phyloP scores from a whole-genome alignment of 2,329 filamentous ascomycete species.

The Alternaria hordeiaustralica region DNA sequence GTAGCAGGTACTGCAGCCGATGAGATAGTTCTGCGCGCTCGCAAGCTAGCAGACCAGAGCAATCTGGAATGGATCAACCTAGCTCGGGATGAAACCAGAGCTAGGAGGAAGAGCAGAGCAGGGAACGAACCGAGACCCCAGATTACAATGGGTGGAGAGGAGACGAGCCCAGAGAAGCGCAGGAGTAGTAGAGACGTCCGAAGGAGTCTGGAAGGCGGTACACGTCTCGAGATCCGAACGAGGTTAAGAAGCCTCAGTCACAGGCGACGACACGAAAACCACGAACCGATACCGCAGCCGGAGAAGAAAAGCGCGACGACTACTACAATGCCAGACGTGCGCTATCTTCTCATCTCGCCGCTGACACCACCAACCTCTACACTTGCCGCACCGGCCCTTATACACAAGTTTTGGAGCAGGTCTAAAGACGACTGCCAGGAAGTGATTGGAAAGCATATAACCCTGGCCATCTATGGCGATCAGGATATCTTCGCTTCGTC shows the following conservation, averaged over 20 bases:
- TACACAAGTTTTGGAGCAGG: constrained; percentile 36
- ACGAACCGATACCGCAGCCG: constrained; percentile 11
- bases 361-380: constrained; percentile 53
- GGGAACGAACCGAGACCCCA: constrained; percentile 29
- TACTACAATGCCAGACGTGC: constrained; percentile 28
- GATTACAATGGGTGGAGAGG: constrained; percentile 56
- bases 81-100: constrained; percentile 30
- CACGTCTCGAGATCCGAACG: constrained; percentile 45
- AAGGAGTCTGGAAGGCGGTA: constrained; percentile 38
- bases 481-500: constrained; percentile 75
- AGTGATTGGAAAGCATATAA: constrained; percentile 44
- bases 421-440: constrained; percentile 17
- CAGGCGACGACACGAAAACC: constrained; percentile 18
- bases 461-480: constrained; percentile 76
- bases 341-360: constrained; percentile 57
- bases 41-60: constrained; percentile 70
- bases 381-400: constrained; percentile 42
- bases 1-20: constrained; percentile 64
- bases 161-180: constrained; percentile 50
- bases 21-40: constrained; percentile 74
- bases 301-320: not conserved
- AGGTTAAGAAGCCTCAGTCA: constrained; percentile 40
- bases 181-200: constrained; percentile 51
- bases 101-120: constrained; percentile 35
- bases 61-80: constrained; percentile 53